These are phyloP conservation scores for Symbiodinium pilosum DNA, from an alignment of 73 alveolate species.

Conservation along the genomic window DNA sequence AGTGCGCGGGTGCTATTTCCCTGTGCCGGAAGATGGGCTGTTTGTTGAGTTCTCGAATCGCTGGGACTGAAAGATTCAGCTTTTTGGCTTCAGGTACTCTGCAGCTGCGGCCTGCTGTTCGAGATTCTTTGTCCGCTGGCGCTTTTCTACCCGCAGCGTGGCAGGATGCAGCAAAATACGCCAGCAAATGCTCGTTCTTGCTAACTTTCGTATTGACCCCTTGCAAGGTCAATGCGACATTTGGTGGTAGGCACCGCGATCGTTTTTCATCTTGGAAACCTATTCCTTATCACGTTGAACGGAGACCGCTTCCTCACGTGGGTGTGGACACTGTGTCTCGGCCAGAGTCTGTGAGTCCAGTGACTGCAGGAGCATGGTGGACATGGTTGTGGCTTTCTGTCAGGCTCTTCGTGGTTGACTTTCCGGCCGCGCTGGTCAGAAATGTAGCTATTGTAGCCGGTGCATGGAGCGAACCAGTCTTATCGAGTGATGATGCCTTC, in stretches of 20 bases:
- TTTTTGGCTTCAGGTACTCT: background rate
- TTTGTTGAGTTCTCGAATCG: too few species aligned
- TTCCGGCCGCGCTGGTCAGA: background rate
- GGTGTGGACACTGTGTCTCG: background rate
- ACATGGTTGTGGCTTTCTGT: background rate
- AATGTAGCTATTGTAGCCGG: too few species aligned
- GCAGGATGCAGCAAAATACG: background rate
- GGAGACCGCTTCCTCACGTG: slow-evolving; percentile 31
- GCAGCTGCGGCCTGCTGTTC: slow-evolving; percentile 4
- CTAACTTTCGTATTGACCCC: background rate
- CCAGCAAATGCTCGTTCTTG: background rate
- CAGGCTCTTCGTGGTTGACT: slow-evolving; percentile 20
- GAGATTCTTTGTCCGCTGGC: background rate
- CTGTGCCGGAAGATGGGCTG: too few species aligned
- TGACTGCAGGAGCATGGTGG: background rate
- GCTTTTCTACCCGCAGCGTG: background rate
- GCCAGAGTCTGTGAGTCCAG: background rate
- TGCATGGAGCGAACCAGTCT: background rate
- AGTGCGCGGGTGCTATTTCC: background rate
- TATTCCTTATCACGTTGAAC: background rate
- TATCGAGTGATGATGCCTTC: background rate
- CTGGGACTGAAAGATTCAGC: too few species aligned
- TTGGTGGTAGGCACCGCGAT: background rate
- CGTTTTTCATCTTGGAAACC: background rate
- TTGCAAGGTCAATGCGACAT: background rate